These are phyloP conservation scores for Aureobasidium leucospermi DNA, from an alignment of 2,329 filamentous ascomycete genomes.

Conservation along the genomic window DNA sequence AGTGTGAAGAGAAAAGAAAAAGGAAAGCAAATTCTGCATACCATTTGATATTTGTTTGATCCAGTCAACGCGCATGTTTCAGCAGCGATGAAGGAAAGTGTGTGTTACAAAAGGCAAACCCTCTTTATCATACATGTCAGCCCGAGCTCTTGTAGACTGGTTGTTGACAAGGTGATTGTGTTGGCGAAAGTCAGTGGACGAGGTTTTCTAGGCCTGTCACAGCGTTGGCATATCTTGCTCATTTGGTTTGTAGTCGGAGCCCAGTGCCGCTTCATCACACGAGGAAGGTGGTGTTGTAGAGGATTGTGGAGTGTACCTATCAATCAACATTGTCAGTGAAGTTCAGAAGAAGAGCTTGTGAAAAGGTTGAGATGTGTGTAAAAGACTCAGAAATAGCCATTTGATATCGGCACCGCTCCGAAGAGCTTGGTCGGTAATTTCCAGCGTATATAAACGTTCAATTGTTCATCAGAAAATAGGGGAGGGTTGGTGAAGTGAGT, in stretches of 20 bases:
- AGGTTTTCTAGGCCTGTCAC: conserved; percentile 40
- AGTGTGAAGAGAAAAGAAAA: conserved; percentile 13
- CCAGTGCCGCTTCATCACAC: conserved; percentile 22
- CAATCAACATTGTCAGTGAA: conserved; percentile 11
- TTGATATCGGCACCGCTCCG: conserved; percentile 68
- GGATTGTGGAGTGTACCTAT: conserved; percentile 13
- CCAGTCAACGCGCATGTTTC: background rate
- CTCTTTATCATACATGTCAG: conserved; percentile 8
- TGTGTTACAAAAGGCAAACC: conserved; percentile 6
- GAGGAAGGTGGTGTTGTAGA: background rate
- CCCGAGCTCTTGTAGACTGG: conserved; percentile 4
- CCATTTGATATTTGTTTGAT: conserved; percentile 5
- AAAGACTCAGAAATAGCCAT: conserved; percentile 74
- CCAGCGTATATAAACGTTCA: conserved; percentile 75
- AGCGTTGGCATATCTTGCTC: conserved; percentile 23
- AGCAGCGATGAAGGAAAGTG: background rate
- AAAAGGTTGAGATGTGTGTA: conserved; percentile 3
- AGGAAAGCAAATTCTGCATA: conserved; percentile 11
- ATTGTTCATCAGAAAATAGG: conserved; percentile 27
- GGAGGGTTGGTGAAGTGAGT: background rate
- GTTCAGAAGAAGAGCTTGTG: background rate
- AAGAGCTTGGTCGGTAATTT: conserved; percentile 89
- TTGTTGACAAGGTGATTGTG: background rate
- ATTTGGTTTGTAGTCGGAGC: conserved; percentile 18
- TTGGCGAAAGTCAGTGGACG: conserved; percentile 31